Percentiles rank a stretch among this genome's conserved stretches.
phyloP scores from a whole-genome alignment of 1,139 yeast genomes.

The Arxiozyma bovina region DNA sequence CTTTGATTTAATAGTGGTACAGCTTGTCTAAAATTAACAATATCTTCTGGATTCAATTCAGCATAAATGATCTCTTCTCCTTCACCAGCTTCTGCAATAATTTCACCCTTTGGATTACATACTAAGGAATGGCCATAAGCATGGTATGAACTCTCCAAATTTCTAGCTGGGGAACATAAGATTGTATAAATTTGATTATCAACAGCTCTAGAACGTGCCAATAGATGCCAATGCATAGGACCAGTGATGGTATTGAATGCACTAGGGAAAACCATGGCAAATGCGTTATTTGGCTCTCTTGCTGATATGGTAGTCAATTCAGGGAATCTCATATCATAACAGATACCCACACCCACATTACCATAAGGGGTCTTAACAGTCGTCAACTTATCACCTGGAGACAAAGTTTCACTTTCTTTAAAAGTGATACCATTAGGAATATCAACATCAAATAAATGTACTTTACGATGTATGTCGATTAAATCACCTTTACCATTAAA shows the following conservation, averaged over 20 bases:
- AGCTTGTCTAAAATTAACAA: slow-evolving; percentile 54
- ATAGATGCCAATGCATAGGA: slow-evolving; percentile 85
- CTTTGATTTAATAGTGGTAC: slow-evolving; percentile 78
- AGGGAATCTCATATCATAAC: slow-evolving; percentile 89
- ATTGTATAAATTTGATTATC: slow-evolving; percentile 80
- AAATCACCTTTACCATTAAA: slow-evolving; percentile 63
- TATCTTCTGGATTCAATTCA: slow-evolving; percentile 56
- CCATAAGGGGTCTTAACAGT: slow-evolving; percentile 66
- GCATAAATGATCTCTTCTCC: slow-evolving; percentile 77
- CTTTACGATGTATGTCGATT: slow-evolving; percentile 81
- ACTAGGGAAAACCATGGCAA: slow-evolving; percentile 90
- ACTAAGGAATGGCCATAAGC: slow-evolving; percentile 91
- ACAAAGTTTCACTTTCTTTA: slow-evolving; percentile 66
- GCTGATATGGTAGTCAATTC: slow-evolving; percentile 79
- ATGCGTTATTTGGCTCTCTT: slow-evolving; percentile 48
- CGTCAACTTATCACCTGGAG: slow-evolving; percentile 76
- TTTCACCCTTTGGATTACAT: slow-evolving; percentile 75
- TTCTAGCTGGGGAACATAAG: slow-evolving; percentile 84
- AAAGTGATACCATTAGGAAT: slow-evolving; percentile 84
- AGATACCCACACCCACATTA: slow-evolving; percentile 78
- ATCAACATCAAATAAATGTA: slow-evolving; percentile 83
- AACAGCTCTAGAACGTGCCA: slow-evolving; percentile 80
- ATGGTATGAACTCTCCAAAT: slow-evolving; percentile 58
- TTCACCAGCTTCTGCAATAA: slow-evolving; percentile 76
- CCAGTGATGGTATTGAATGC: slow-evolving; percentile 96